Conservation (phyloP, 768 basidiomycete genomes). For the Pulveroboletus sp. region DNA sequence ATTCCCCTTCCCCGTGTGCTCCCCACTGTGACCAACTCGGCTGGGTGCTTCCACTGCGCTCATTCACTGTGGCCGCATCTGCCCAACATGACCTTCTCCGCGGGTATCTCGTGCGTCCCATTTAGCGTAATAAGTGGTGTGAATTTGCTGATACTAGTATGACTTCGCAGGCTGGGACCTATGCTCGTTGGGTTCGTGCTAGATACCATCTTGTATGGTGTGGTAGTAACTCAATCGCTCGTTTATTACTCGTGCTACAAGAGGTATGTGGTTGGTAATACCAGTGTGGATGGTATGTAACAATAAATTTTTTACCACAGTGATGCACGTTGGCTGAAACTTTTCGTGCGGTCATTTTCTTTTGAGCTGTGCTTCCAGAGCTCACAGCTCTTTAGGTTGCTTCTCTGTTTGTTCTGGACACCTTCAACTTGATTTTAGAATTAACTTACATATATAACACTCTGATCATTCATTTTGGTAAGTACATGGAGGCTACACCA, state of each 20-base stretch:
- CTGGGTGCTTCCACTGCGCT: constrained; percentile 3
- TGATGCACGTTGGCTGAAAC: constrained; percentile 20
- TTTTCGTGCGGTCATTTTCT: constrained; percentile 19
- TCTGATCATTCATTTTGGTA: constrained; percentile 27
- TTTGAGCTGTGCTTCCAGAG: background rate
- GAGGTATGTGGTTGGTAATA: constrained; percentile 13
- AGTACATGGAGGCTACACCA: background rate
- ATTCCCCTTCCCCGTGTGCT: constrained; percentile 6
- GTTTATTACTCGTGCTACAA: constrained; percentile 30
- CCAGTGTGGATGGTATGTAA: background rate
- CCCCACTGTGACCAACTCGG: constrained; percentile 3
- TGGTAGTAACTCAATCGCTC: constrained; percentile 33
- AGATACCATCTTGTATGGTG: constrained; percentile 35
- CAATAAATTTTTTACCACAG: constrained; percentile 3
- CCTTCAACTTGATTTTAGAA: constrained; percentile 23
- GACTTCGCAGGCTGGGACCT: constrained; percentile 30
- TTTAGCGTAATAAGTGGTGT: background rate
- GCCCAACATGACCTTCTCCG: constrained; percentile 16
- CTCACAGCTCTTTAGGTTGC: constrained; percentile 15
- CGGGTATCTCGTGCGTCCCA: constrained; percentile 22
- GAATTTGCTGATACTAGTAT: background rate
- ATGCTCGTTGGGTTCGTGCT: constrained; percentile 34
- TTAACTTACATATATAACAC: constrained; percentile 24
- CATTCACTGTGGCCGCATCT: constrained; percentile 9
- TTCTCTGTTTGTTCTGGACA: constrained; percentile 21